Conservation (phyloP, 2,329 filamentous ascomycete species). For the Elsinoe perseae region DNA sequence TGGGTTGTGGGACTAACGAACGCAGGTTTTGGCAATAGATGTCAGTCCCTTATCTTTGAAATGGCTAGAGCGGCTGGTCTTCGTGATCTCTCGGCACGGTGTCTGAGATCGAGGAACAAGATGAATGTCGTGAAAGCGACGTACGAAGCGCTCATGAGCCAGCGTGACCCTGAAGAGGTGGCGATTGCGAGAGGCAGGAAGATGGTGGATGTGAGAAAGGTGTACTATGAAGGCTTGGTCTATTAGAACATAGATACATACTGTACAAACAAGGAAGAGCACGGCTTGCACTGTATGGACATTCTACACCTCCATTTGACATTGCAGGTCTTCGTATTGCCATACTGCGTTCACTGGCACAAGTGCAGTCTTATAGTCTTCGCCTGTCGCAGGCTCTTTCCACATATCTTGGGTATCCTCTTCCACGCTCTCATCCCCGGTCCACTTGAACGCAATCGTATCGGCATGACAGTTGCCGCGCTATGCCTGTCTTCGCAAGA, state of each 20-base stretch:
- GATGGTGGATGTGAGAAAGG: constrained; percentile 89
- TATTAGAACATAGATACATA: constrained; percentile 36
- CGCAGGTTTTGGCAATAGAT: constrained; percentile 85
- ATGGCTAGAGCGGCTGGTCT: constrained; percentile 84
- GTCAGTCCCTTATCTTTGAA: constrained; percentile 86
- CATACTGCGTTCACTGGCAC: too few relatives aligned
- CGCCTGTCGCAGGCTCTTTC: too few relatives aligned
- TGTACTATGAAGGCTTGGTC: constrained; percentile 83
- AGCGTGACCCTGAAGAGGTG: constrained; percentile 81
- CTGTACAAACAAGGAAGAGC: not conserved
- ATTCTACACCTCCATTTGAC: too few relatives aligned
- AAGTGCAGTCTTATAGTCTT: too few relatives aligned
- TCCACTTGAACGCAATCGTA: too few relatives aligned
- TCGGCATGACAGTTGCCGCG: too few relatives aligned
- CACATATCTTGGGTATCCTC: too few relatives aligned
- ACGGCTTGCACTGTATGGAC: not conserved
- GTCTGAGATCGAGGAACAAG: constrained; percentile 80
- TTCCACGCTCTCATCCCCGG: too few relatives aligned
- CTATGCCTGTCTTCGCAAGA: too few relatives aligned
- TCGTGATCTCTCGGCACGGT: constrained; percentile 73
- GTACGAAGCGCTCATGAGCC: constrained; percentile 71
- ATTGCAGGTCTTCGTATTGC: too few relatives aligned
- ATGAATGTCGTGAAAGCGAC: constrained; percentile 98
- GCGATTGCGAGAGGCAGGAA: constrained; percentile 87
- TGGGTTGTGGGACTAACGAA: constrained; percentile 8